phyloP scores from a whole-genome alignment of 352 stramenopile species.

The Globisporangium spinosum region DNA sequence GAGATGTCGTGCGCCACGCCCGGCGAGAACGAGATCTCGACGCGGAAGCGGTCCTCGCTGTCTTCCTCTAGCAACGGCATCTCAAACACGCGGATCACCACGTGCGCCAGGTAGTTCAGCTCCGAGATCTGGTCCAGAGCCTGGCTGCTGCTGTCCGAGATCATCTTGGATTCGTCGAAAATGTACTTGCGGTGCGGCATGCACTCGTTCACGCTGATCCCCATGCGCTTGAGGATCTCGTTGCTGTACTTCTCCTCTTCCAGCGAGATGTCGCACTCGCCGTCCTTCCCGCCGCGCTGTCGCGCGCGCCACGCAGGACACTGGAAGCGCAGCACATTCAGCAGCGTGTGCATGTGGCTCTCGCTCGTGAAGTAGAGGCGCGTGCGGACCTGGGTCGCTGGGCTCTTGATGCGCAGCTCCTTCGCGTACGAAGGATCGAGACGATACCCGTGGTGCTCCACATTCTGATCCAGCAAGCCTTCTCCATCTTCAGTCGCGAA shows the following conservation, averaged over 20 bases:
- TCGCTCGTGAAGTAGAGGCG: conserved; percentile 99
- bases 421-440: conserved; percentile 84
- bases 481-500: conserved; percentile 32
- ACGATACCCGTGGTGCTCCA: conserved; percentile 87
- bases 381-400: conserved; percentile 88
- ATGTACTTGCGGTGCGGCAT: conserved; percentile 81
- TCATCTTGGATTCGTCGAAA: conserved; percentile 77
- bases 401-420: conserved; percentile 95
- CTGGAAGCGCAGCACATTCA: conserved; percentile 96
- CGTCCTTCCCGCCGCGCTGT: conserved; percentile 52
- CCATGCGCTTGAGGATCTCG: conserved; percentile 82
- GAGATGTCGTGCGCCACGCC: conserved; percentile 50
- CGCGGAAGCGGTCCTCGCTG: conserved; percentile 79
- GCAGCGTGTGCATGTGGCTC: conserved; percentile 96
- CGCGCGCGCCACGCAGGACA: conserved; percentile 66
- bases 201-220: conserved; percentile 76
- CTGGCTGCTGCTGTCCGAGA: conserved; percentile 61
- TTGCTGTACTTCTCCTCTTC: conserved; percentile 85
- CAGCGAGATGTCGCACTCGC: conserved; percentile 69
- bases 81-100: conserved; percentile 99
- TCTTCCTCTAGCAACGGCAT: conserved; percentile 83
- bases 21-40: conserved; percentile 84
- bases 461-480: conserved; percentile 38
- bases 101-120: conserved; percentile 98
- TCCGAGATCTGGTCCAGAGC: conserved; percentile 89